Base-by-base conservation (phyloP, 2,329 filamentous ascomycete genomes). In the Simplicillium aogashimaense region DNA sequence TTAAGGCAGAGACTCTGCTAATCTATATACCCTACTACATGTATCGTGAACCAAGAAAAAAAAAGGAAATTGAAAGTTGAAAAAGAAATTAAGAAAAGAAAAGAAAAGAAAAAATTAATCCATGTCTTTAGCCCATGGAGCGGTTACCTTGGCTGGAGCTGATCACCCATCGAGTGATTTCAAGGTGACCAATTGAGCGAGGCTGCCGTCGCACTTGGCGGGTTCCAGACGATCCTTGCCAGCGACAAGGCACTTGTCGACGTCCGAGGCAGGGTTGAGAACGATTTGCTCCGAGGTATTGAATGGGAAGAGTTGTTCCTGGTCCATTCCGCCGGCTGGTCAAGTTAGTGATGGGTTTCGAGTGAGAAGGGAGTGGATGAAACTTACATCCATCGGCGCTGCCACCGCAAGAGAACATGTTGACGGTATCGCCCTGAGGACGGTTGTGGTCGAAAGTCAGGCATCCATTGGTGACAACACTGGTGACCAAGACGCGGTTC, bases 371-470 rank as follows among this genome's bases (percentile, higher is more conserved):
- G 20, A 29, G 36, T 11, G 18, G 36, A 10, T 25, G 20, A 6
- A 9, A 55, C 57, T 57, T 52, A 63, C 65, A 51, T 36, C 70
- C 70, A 33, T 63, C 69, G 13, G 69, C 70, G 29, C 69, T 61
- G 9, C 70, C 70, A 18, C 70, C 70, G 44, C 70, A 74, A 2
- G 69, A 70, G 45, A 74, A 74, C 14, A 74, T 40, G 5, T 54
- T 69, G 18, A 74, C 69, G 2, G 63, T 69, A 39, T 74, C 69
- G 2, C 61, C 63, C 3, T 54, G 51, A 5, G 55, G 50, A 14
- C 69, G 58, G 15, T 70, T 58, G 13, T 52, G 53, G 43, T 74
- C 70, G 35, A 72, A 67, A 53, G 63, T 71, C 35, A 74, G 56
- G 42, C 70, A 74, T n/a, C 70, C 70, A 38, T 72, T 61, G 35